Evolutionary conservation across 352 stramenopile species (phyloP).

Genomic region (Globisporangium carolinianum): DNA sequence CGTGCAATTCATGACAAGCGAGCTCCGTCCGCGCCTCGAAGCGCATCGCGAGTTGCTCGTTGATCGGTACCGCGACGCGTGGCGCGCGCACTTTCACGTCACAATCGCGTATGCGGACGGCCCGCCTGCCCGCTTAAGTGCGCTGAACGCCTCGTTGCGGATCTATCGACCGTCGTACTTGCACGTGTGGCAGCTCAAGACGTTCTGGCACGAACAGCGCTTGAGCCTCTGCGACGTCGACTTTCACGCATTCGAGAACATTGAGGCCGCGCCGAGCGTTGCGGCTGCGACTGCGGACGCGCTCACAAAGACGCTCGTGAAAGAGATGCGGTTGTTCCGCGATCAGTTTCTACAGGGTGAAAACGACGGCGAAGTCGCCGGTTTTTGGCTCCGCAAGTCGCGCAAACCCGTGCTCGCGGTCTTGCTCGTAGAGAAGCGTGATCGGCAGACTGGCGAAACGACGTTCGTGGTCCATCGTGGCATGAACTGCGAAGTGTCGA

Average conservation of each 20-base stretch:
- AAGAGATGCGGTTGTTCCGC: constrained; percentile 20
- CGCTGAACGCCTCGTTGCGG: constrained; percentile 93
- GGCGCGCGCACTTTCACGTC: constrained; percentile 93
- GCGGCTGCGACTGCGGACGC: too few relatives aligned
- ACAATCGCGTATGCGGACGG: constrained; percentile 97
- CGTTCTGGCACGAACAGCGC: constrained; percentile 96
- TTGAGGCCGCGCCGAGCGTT: too few relatives aligned
- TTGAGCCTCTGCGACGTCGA: constrained; percentile 24
- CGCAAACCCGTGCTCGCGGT: constrained; percentile 97
- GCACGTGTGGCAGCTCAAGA: constrained; percentile 99
- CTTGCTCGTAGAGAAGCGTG: constrained; percentile 90
- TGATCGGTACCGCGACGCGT: constrained; percentile 86
- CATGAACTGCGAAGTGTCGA: constrained; percentile 99
- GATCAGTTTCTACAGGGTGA: constrained; percentile 78
- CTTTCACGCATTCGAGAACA: too few relatives aligned
- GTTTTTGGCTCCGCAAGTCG: constrained; percentile 98
- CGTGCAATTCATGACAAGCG: too few relatives aligned
- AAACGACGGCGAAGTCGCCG: constrained; percentile 82
- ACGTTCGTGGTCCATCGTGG: constrained; percentile 87
- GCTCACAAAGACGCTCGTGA: too few relatives aligned
- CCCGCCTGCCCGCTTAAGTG: constrained; percentile 91
- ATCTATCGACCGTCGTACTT: constrained; percentile 94
- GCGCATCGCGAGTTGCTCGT: constrained; percentile 92
- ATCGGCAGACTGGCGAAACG: constrained; percentile 29
- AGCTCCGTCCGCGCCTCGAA: constrained; percentile 49